phyloP scores from a whole-genome alignment of 192 early-diverging fungal genomes.

The Backusella circina region DNA sequence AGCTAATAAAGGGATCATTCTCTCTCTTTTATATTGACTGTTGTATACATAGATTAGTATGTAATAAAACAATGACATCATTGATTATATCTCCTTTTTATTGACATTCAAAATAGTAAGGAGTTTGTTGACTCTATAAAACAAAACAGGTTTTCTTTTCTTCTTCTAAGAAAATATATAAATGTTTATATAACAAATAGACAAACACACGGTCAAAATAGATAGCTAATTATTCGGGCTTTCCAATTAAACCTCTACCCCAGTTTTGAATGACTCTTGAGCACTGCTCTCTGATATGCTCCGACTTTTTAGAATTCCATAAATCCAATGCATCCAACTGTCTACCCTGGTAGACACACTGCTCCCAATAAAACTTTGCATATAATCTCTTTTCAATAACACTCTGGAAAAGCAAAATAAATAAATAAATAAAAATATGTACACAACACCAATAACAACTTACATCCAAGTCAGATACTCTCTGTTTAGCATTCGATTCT shows the following conservation, averaged over 20 bases:
- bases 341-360: slow-evolving; percentile 53
- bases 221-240: slow-evolving; percentile 23
- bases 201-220: background rate
- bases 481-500: slow-evolving; percentile 11
- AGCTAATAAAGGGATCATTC: no score
- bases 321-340: slow-evolving; percentile 46
- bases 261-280: slow-evolving; percentile 34
- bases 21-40: background rate
- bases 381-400: slow-evolving; percentile 53
- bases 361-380: slow-evolving; percentile 54
- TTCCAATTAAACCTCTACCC: slow-evolving; percentile 34
- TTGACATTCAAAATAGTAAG: background rate
- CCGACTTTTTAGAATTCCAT: slow-evolving; percentile 46
- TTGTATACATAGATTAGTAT: background rate
- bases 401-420: slow-evolving; percentile 32
- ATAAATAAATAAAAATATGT: background rate
- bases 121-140: background rate
- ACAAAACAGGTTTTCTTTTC: background rate
- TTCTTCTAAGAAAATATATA: slow-evolving; percentile 1
- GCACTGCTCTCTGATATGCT: slow-evolving; percentile 36
- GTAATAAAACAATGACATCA: background rate
- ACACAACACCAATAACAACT: background rate
- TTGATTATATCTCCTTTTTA: background rate
- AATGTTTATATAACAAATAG: background rate
- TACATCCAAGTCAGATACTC: slow-evolving; percentile 41